Evolutionary conservation across 2,329 filamentous ascomycete genomes (phyloP).

Genomic region (Eutypella sp.): DNA sequence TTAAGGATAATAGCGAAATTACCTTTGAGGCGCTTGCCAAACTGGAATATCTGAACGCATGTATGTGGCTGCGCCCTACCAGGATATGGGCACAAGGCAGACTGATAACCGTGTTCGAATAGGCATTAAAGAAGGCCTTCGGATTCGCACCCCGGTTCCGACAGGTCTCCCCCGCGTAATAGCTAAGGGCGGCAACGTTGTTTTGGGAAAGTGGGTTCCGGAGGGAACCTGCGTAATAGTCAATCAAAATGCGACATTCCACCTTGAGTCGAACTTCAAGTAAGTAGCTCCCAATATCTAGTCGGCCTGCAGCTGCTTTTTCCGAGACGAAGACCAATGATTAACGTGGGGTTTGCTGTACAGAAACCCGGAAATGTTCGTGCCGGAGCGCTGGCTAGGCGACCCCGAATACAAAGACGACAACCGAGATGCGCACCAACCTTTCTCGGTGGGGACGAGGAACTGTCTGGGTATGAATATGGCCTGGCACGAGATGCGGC

Average conservation of each 20-base stretch:
- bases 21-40: constrained; percentile 14
- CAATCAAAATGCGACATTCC: constrained; percentile 14
- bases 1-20: constrained; percentile 11
- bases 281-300: neutral
- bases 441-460: constrained; percentile 4
- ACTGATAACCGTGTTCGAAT: neutral
- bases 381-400: constrained; percentile 8
- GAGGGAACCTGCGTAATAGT: constrained; percentile 12
- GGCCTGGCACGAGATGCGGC: neutral
- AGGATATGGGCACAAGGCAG: neutral
- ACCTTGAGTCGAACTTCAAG: constrained; percentile 3
- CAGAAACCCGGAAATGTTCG: constrained; percentile 3
- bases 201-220: constrained; percentile 15
- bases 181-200: constrained; percentile 16
- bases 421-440: constrained; percentile 4
- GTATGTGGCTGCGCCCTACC: constrained; percentile 1
- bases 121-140: constrained; percentile 16
- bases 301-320: too few relatives aligned
- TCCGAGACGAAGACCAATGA: too few relatives aligned
- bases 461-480: constrained; percentile 2
- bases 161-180: constrained; percentile 15
- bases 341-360: neutral
- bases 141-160: constrained; percentile 19
- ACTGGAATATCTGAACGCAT: constrained; percentile 23
- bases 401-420: constrained; percentile 4